Base-by-base conservation (phyloP, 1,139 yeast species). In the Debaryomyces udenii region DNA sequence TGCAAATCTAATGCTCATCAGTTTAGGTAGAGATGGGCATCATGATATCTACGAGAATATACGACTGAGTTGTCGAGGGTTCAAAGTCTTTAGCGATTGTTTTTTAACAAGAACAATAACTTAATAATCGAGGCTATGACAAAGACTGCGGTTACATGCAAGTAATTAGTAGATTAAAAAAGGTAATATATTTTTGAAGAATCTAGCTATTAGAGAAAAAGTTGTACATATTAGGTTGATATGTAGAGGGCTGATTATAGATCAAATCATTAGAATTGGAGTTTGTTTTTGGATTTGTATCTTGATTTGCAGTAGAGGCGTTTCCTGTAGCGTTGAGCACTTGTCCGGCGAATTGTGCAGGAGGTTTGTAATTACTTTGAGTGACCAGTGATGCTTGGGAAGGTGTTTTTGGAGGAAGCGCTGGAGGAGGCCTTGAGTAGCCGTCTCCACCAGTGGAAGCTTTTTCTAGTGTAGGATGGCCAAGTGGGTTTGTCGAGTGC, bases 241-340 rank as follows among this genome's bases (percentile, higher is more conserved):
- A 74, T 2, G 73, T 68, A 0, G 78, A 72, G 2, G 79, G 79
- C 42, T 74, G 74, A 48, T 70, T 70, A 56, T 74, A 74, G 41
- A 74, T 74, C 43, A 71, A 56, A 26, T 55, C 59, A 37, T 35
- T 44, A 11, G 32, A 9, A 26, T 9, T 15, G 16, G 39, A 5
- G 15, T 24, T 17, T 11, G 35, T 13, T 3, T 34, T 24, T n/a
- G 22, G 34, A 13, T 23, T 11, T 27, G 13, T 15, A 9, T 37
- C 16, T 3, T 10, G 17, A 9, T 34, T 6, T 24, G 16, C 24
- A n/a, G 9, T 27, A 15, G 31, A 6, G 31, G n/a, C n/a, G 22
- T 14, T 32, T 24, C 13, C 13, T 7, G 13, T 22, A 26, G 14
- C 18, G 13, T 16, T 22, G n/a, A n/a, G n/a, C n/a, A n/a, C n/a